Percentiles rank a stretch among this genome's conserved stretches.
Conservation (phyloP, 1,139 yeast species). For the Nakaseomyces delphensis region DNA sequence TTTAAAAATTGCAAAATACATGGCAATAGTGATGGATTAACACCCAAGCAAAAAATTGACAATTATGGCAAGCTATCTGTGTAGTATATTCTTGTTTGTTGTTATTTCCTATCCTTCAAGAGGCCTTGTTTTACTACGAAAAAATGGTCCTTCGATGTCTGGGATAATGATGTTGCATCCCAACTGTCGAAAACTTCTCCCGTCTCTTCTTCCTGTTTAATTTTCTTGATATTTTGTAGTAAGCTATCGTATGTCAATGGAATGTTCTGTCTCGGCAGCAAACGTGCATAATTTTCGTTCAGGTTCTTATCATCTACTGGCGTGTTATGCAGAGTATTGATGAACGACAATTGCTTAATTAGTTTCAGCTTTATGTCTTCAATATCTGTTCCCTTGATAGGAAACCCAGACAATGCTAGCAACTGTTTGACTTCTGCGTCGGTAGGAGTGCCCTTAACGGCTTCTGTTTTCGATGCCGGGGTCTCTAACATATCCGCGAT, state of each 20-base stretch:
- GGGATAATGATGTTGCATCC: conserved; percentile 33
- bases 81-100: neutral
- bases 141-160: conserved; percentile 29
- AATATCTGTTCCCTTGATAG: conserved; percentile 25
- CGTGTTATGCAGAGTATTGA: conserved; percentile 36
- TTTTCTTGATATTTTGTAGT: conserved; percentile 13
- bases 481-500: conserved; percentile 17
- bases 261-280: conserved; percentile 17
- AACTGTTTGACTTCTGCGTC: conserved; percentile 24
- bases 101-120: conserved; percentile 26
- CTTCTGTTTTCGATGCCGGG: neutral
- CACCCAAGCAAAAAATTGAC: too few species aligned
- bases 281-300: conserved; percentile 19
- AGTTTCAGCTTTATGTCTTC: conserved; percentile 32
- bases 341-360: conserved; percentile 40
- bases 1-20: too few species aligned
- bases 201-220: conserved; percentile 21
- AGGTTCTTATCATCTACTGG: conserved; percentile 13
- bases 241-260: conserved; percentile 29
- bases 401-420: conserved; percentile 41
- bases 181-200: conserved; percentile 36
- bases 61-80: too few species aligned
- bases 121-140: conserved; percentile 37
- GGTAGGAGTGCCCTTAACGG: conserved; percentile 10
- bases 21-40: too few species aligned